Evolutionary conservation across 2,329 filamentous ascomycete genomes (phyloP), one percentile per base, ranked within the genome.

Genomic region (Fusarium lyarnte): DNA sequence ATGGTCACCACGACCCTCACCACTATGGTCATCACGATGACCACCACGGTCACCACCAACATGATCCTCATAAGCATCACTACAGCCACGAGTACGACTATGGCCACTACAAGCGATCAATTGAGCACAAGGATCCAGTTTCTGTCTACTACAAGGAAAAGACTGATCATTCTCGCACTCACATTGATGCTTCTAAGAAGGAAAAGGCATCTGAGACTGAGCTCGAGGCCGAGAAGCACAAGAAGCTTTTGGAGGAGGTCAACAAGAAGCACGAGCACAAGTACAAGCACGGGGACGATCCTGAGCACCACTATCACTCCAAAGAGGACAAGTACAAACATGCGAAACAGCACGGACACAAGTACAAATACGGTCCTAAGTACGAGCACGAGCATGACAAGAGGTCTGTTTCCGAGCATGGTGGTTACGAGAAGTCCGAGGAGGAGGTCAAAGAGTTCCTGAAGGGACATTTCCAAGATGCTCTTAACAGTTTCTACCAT

Each of bases 201-300:
- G 54, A 45, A 33, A 49, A 58, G 31, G 19, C 19, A 2, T 46
- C 54, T 17, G 13, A 58, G 54, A 49, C 19, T 27, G 42, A 36
- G 54, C 31, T 49, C 14, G 54, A 58, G 23, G 41, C 39, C 25
- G 41, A 47, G 33, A 35, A 35, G 39, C 31, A 58, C 54, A 58
- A 49, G 31, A n/a, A 58, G 41, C 31, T 58, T 27, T 36, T 58
- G 19, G 29, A 57, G 35, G 53, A 27, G 53, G 39, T 33, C 23
- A 23, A 11, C n/a, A 54, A 42, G 35, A 42, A 59, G 36, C 23
- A 65, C n/a, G 43, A 65, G 42, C 43, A 66, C 42, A 58, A 66
- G 36, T 33, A 64, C 14, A 35, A 64, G 17, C 33, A 63, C 13
- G 36, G 63, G 27, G 49, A 11, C 23, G 23, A 53, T 6, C 49